phyloP scores from a whole-genome alignment of 1,284 basidiomycete species.

The Microbotryum saponariae region DNA sequence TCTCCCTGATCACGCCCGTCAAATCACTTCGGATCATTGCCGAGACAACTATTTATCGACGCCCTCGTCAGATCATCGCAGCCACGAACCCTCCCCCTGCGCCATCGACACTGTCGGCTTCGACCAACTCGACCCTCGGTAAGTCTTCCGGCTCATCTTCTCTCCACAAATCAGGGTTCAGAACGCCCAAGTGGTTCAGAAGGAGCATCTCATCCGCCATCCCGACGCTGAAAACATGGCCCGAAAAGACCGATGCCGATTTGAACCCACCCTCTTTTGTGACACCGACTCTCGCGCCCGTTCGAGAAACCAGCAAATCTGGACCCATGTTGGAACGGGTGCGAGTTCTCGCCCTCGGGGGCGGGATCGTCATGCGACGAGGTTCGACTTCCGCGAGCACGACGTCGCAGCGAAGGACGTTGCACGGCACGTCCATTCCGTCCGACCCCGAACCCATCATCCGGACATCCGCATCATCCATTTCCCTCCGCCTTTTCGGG shows the following conservation, averaged over 20 bases:
- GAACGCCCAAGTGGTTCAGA: constrained; percentile 8
- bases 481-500: no score
- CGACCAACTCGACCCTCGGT: no score
- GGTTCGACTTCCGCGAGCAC: neutral
- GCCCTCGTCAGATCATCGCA: neutral
- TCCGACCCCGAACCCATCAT: no score
- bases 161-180: neutral
- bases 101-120: neutral
- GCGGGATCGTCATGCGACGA: neutral
- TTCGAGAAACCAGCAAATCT: no score
- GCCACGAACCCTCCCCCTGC: neutral
- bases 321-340: constrained; percentile 1
- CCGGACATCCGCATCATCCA: no score
- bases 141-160: no score
- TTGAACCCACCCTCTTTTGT: no score
- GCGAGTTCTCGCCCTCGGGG: neutral
- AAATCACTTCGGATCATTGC: neutral
- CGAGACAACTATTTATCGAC: constrained; percentile 10
- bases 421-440: no score
- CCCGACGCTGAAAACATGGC: no score
- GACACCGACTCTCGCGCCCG: no score
- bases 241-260: no score
- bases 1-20: neutral
- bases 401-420: no score
- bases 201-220: neutral